Base-by-base conservation (phyloP, 768 basidiomycete genomes). In the Trametes meyenii region DNA sequence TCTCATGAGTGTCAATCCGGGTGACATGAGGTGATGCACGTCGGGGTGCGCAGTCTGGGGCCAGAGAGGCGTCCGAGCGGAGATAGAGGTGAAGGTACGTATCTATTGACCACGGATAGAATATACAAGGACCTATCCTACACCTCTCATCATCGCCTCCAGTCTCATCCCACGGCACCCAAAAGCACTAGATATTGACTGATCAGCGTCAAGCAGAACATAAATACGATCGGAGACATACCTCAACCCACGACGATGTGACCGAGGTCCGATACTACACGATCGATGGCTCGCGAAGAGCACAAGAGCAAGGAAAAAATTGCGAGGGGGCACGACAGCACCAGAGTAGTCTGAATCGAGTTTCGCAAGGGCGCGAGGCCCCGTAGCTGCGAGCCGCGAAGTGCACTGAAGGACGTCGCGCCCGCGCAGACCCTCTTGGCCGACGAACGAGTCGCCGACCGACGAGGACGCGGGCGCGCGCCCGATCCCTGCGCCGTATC, bases 331-430 rank as follows among this genome's bases (percentile, higher is more conserved):
- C 42, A 64, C 68, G 73, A 79, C 83, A 85, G 84, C 78, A 77
- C 75, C 76, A 85, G 84, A 85, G 81, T 84, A 86, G 83, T 85
- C 84, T 84, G 84, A 85, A 84, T 86, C 81, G 82, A 85, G 84
- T 83, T 82, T 71, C 77, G 73, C 72, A 59, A 55, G 51, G 66
- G 63, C 59, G 55, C 45, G 35, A 67, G 63, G 55, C 55, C 55
- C 59, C 52, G 10, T 19, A 42, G 36, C 42, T 71, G 74, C 78
- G 81, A 77, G 82, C 84, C 79, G 81, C 85, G 82, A 86, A 86
- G 83, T 85, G 82, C 78, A 83, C 86, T 86, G 65, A 86, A 87
- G 83, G 78, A 79, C 78, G 70, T 50, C 68, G 65, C 60, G 56
- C 60, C 43, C 42, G 54, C 46, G 19, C n/a, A n/a, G 53, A 35